Evolutionary conservation across 108 stramenopile species (phyloP), one percentile per base, ranked within the genome.

Genomic region (Cyclotella baltica): DNA sequence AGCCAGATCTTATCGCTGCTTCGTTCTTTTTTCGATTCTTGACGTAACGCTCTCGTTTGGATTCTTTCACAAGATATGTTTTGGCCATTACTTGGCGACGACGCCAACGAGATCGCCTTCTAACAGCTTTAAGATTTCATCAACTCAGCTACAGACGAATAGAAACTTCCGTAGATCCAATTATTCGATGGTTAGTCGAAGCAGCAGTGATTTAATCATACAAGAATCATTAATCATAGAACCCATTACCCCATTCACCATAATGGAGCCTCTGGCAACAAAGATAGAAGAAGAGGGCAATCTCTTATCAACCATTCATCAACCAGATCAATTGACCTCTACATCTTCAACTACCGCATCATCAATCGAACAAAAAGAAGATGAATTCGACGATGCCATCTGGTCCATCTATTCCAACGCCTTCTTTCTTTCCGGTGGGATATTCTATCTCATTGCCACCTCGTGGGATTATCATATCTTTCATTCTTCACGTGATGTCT

Each of bases 401-500:
- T 70, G 67, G 74, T 81, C 80, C 11, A 76, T 81, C 33, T 62
- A 29, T 6, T 76, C 75, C 50, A 81, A 81, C 46, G 20, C 61
- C 8, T 81, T 76, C 55, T 81, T 81, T 34, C 29, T 81, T 22
- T 31, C 63, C 2, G 80, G 80, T 18, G 80, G 80, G 16, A 8
- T 75, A 33, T 62, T 70, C 36, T 81, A 75, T 61, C 37, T 81
- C 37, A 40, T 76, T 18, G 80, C 62, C 3, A 70, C 80, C 8
- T 62, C 61, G 16, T 81, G 80, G 80, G 74, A 75, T 63, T 78
- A 62, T 13, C 4, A 31, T 15, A 22, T 78, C 0, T 76, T 58
- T 27, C 35, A 48, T 23, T 5, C 33, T 28, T 11, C 52, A 16
- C 69, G 28, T n/a, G 70, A 35, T 38, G 16, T 63, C 16, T 23